A percentile compares a stretch with the other conserved stretches of the same genome.
phyloP scores from a whole-genome alignment of 257 asterid species.

The Primulina tabacum region DNA sequence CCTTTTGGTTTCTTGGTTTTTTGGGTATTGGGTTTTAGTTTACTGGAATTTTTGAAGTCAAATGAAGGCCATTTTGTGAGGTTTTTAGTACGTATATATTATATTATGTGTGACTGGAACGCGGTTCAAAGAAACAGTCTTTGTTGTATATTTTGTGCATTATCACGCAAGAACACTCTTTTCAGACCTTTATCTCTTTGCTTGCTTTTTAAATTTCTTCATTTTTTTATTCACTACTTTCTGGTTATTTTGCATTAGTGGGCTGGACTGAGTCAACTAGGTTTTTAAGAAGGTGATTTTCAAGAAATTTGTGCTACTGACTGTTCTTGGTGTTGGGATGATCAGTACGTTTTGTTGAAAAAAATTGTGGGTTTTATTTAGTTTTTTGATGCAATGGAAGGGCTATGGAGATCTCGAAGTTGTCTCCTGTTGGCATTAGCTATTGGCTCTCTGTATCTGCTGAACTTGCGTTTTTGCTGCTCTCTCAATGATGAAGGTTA shows the following conservation, averaged over 20 bases:
- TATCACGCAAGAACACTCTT: slow-evolving; percentile 23
- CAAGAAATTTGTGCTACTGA: slow-evolving; percentile 21
- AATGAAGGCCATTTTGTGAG: slow-evolving; percentile 20
- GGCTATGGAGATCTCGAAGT: slow-evolving; percentile 25
- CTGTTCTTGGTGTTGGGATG: slow-evolving; percentile 19
- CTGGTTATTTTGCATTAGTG: slow-evolving; percentile 24
- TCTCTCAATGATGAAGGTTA: slow-evolving; percentile 70
- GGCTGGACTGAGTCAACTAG: slow-evolving; percentile 39
- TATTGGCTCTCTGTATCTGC: slow-evolving; percentile 25
- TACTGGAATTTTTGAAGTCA: slow-evolving; percentile 17
- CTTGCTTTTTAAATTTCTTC: slow-evolving; percentile 15
- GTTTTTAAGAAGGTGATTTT: slow-evolving; percentile 29
- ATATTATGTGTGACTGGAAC: slow-evolving; percentile 21
- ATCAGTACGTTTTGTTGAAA: slow-evolving; percentile 24
- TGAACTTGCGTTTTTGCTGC: slow-evolving; percentile 25
- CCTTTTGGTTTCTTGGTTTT: not conserved
- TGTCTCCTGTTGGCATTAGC: slow-evolving; percentile 21
- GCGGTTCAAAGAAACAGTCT: slow-evolving; percentile 46
- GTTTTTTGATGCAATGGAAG: slow-evolving; percentile 34
- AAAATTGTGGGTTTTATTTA: slow-evolving; percentile 24
- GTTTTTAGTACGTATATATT: slow-evolving; percentile 15
- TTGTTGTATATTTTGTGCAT: slow-evolving; percentile 25
- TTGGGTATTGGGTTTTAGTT: not conserved
- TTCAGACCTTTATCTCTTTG: slow-evolving; percentile 23
- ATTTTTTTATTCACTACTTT: slow-evolving; percentile 20